Evolutionary conservation across 2,329 filamentous ascomycete species (phyloP).

Genomic region (Colletotrichum sp.): DNA sequence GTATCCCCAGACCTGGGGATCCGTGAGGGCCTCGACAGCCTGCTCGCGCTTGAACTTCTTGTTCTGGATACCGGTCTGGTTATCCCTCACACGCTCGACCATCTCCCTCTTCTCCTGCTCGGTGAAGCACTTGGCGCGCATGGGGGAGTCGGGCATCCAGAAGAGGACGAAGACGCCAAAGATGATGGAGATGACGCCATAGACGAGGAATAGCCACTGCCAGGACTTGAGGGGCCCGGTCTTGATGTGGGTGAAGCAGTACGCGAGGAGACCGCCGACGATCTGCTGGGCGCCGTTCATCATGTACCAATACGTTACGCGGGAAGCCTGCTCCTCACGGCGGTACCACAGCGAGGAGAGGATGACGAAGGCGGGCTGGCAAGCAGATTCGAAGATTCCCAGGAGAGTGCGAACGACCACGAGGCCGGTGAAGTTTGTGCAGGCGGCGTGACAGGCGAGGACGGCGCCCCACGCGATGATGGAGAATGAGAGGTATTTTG

Average conservation of each 20-base stretch:
- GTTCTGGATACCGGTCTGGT: conserved; percentile 68
- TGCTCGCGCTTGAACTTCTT: conserved; percentile 51
- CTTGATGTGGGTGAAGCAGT: conserved; percentile 62
- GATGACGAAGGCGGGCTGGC: conserved; percentile 71
- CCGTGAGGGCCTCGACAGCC: conserved; percentile 56
- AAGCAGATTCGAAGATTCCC: conserved; percentile 74
- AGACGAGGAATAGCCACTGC: conserved; percentile 72
- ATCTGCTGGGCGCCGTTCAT: conserved; percentile 79
- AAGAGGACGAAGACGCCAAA: conserved; percentile 69
- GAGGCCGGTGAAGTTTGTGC: conserved; percentile 63
- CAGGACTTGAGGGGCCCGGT: conserved; percentile 63
- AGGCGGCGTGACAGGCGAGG: conserved; percentile 66
- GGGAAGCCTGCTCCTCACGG: conserved; percentile 68
- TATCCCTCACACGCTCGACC: conserved; percentile 64
- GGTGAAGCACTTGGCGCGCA: conserved; percentile 72
- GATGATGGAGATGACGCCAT: conserved; percentile 66
- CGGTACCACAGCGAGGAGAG: conserved; percentile 75
- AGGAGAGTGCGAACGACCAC: conserved; percentile 68
- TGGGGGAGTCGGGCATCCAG: conserved; percentile 72
- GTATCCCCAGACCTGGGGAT: conserved; percentile 72
- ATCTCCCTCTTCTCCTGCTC: conserved; percentile 70
- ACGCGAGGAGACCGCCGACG: conserved; percentile 72
- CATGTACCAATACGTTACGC: conserved; percentile 78
- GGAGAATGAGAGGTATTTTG: conserved; percentile 65
- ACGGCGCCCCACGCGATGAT: conserved; percentile 69